Evolutionary conservation across 2,329 filamentous ascomycete genomes (phyloP), one percentile per base, ranked within the genome.

Genomic region (Aspergillus novofumigatus): DNA sequence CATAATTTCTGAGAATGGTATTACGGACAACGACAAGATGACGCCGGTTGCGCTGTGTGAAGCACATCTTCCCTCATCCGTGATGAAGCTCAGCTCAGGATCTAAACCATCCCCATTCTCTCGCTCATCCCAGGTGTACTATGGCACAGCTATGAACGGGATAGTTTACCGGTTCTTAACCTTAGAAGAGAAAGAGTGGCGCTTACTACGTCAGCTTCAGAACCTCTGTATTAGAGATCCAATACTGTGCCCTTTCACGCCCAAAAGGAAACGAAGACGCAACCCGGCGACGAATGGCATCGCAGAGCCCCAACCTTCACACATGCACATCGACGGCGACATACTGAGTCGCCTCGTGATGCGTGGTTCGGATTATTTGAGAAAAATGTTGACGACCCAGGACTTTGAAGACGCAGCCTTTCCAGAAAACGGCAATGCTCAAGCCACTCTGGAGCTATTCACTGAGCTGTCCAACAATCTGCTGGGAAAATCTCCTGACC

Each of bases 121-220:
- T 20, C 41, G 55, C 32, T 52, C 53, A 26, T 57, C 75, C 6
- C 74, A 77, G 4, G 83, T 86, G 59, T 86, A 56, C 69, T 92
- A 76, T 35, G 90, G 89, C 1, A 78, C 87, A 6, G 83, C 83
- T 6, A 80, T 91, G 35, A 85, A 90, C 65, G 90, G 90, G 1
- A 85, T 86, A 0, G 66, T 92, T 25, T 84, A 84, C 60, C 83
- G 88, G 55, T 88, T 97, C 64, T 83, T 83, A 1, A 75, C 92
- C 14, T 75, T 97, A 0, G 77, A 80, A 9, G 66, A 81, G 20
- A 73, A 82, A 2, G 81, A 87, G 7, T 89, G 88, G 84, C 80
- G 81, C 6, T 78, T 96, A 3, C 78, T 97, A 4, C 81, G 82
- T 56, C 85, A 93, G 60, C 69, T 97, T 1, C 87, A 95, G 67